A percentile compares a stretch with the other conserved stretches of the same genome.
Evolutionary conservation across 208 protist genomes (phyloP).

Genomic region (Trichomonas tenax): DNA sequence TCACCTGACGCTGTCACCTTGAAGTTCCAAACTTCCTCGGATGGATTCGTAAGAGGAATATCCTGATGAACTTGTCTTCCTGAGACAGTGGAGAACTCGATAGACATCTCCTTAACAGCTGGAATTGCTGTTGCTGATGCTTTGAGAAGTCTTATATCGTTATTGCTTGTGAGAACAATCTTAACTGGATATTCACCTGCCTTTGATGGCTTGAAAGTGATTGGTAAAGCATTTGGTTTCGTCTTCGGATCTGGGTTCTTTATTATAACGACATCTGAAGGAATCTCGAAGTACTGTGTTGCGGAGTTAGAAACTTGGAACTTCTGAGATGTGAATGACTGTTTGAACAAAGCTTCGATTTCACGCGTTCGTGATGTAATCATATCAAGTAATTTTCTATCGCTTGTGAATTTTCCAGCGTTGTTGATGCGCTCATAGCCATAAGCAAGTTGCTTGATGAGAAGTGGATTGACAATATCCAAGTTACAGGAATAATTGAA

Average conservation of each 20-base stretch:
- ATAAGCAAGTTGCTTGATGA: background rate
- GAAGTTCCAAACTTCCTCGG: background rate
- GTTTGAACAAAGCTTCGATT: background rate
- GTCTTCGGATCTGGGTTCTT: background rate
- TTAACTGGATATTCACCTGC: background rate
- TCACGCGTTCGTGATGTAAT: background rate
- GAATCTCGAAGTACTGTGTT: background rate
- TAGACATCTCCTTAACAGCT: background rate
- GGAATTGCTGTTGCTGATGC: background rate
- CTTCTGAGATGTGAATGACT: background rate
- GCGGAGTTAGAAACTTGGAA: background rate
- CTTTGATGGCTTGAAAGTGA: background rate
- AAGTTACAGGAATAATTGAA: background rate
- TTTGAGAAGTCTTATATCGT: background rate
- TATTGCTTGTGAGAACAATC: background rate
- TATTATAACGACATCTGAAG: background rate
- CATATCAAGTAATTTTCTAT: background rate
- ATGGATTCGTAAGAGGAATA: background rate
- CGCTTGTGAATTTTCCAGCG: background rate
- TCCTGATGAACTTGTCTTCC: background rate
- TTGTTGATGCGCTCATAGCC: background rate
- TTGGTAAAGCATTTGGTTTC: background rate
- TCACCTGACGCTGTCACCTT: background rate
- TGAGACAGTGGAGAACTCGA: background rate
- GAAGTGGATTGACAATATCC: background rate